Percentiles rank a stretch among this genome's conserved stretches.
These are phyloP conservation scores for Penicillium chermesinum DNA, from an alignment of 495 filamentous ascomycete genomes.

Conservation along the genomic window DNA sequence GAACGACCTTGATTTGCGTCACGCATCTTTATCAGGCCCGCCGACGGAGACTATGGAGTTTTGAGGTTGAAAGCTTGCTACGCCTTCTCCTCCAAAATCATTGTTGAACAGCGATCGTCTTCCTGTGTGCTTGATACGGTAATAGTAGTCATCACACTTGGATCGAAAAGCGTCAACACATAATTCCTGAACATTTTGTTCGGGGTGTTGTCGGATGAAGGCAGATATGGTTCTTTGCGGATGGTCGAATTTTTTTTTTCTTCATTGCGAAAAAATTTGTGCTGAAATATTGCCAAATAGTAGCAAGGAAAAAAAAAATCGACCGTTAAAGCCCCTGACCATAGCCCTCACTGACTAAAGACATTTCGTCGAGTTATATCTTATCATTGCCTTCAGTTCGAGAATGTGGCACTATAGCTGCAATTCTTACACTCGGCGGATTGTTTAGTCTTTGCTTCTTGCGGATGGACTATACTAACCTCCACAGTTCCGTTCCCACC, in stretches of 20 bases:
- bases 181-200: constrained; percentile 57
- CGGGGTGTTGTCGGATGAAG: constrained; percentile 80
- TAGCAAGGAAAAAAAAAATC: constrained; percentile 8
- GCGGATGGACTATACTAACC: constrained; percentile 65
- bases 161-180: constrained; percentile 41
- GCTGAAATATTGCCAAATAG: constrained; percentile 34
- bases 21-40: constrained; percentile 29
- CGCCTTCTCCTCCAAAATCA: constrained; percentile 77
- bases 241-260: constrained; percentile 7
- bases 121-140: constrained; percentile 17
- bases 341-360: constrained; percentile 70
- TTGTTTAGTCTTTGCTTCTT: constrained; percentile 55
- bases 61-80: constrained; percentile 65
- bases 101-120: constrained; percentile 55
- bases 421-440: constrained; percentile 83
- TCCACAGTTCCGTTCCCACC: constrained; percentile 77
- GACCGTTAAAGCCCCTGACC: constrained; percentile 6
- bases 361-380: constrained; percentile 70
- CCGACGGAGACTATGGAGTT: constrained; percentile 56
- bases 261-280: constrained; percentile 24
- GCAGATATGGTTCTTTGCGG: constrained; percentile 17
- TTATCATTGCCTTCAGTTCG: constrained; percentile 52
- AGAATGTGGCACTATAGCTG: constrained; percentile 87
- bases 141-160: constrained; percentile 14
- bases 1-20: constrained; percentile 27